A percentile compares a stretch with the other conserved stretches of the same genome.
Conservation (phyloP, 345 rosid genomes). For the Eucalyptus leucophloia region DNA sequence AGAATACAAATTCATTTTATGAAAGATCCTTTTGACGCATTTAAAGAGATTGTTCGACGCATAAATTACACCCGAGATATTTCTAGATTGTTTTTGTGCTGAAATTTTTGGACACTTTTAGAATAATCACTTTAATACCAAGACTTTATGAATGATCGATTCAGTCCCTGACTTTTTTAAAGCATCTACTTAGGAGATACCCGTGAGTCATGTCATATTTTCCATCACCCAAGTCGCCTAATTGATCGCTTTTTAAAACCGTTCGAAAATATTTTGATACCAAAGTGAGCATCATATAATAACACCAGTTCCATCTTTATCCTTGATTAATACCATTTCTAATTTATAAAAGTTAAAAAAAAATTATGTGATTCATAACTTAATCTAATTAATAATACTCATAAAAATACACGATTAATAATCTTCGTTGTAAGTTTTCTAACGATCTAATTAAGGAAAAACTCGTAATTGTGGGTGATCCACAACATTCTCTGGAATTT, state of each 20-base stretch:
- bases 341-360: neutral
- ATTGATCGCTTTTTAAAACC: neutral
- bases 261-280: accelerated
- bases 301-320: accelerated
- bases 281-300: neutral
- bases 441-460: neutral
- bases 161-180: neutral
- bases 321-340: neutral
- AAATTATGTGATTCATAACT: neutral
- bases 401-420: neutral
- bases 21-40: neutral
- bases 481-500: neutral
- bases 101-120: neutral
- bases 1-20: accelerated
- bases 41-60: accelerated
- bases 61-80: accelerated
- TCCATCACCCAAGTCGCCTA: neutral
- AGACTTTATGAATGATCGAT: neutral
- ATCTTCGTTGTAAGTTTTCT: neutral
- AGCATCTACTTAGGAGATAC: neutral
- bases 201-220: neutral
- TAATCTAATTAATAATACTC: neutral
- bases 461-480: neutral
- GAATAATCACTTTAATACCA: neutral
- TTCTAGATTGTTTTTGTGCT: neutral